Percentiles rank a stretch among this genome's conserved stretches.
phyloP scores from a whole-genome alignment of 805 yeast genomes.

The Cyberlindnera japonica region DNA sequence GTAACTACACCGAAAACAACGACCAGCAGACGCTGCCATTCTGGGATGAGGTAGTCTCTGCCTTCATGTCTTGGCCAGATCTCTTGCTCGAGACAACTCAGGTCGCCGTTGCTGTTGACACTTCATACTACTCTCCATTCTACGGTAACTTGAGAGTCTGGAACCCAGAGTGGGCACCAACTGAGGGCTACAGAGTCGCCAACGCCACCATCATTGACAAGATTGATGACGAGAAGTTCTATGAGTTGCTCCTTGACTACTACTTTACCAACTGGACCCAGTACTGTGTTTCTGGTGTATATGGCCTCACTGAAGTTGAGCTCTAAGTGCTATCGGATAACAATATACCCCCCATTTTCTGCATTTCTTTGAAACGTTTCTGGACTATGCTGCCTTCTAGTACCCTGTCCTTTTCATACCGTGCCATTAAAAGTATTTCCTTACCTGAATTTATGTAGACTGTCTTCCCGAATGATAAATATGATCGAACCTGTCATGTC shows the following conservation, averaged over 20 bases:
- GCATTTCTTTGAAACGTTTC: no score
- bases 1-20: constrained; percentile 32
- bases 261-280: constrained; percentile 36
- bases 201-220: constrained; percentile 35
- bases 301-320: constrained; percentile 9
- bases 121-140: constrained; percentile 39
- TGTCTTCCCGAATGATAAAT: no score
- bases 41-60: constrained; percentile 42
- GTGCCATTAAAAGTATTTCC: no score
- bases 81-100: constrained; percentile 30
- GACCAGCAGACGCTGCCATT: constrained; percentile 38
- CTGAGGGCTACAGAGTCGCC: constrained; percentile 30
- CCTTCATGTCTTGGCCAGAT: constrained; percentile 36
- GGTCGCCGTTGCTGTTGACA: constrained; percentile 36
- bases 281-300: constrained; percentile 29
- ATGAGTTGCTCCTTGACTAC: constrained; percentile 31
- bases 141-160: constrained; percentile 39
- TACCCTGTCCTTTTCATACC: no score
- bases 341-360: no score
- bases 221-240: constrained; percentile 32
- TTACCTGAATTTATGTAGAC: no score
- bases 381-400: no score
- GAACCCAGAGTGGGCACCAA: constrained; percentile 37
- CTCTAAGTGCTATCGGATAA: no score
- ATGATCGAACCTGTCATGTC: no score